Conservation (phyloP, 331 rosid species). For the Acacia pycnantha region DNA sequence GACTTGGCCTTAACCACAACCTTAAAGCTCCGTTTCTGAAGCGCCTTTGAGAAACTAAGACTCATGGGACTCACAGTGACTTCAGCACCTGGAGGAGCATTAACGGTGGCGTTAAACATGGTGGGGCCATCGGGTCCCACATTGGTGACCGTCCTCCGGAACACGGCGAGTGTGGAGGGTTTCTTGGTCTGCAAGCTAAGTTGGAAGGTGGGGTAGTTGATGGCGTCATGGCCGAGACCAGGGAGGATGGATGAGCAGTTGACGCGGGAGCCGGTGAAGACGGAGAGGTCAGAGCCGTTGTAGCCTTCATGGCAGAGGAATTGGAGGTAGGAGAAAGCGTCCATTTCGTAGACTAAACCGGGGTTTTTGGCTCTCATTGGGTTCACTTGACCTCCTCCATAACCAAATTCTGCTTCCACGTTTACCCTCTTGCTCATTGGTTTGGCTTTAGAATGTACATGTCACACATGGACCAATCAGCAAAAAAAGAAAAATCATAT, state of each 20-base stretch:
- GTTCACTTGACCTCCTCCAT: constrained; percentile 72
- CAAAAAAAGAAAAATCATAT: neutral
- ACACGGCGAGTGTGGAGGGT: constrained; percentile 41
- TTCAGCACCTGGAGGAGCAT: constrained; percentile 61
- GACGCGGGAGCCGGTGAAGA: constrained; percentile 46
- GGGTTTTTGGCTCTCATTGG: constrained; percentile 69
- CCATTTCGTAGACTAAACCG: constrained; percentile 76
- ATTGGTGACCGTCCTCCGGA: constrained; percentile 69
- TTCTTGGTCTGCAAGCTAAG: constrained; percentile 39
- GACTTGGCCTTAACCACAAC: constrained; percentile 69
- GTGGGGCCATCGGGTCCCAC: constrained; percentile 56
- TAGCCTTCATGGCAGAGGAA: constrained; percentile 86
- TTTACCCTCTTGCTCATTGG: constrained; percentile 61
- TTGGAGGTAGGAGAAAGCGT: constrained; percentile 58
- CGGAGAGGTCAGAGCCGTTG: constrained; percentile 43
- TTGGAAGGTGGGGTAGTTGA: constrained; percentile 82
- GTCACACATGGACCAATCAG: neutral
- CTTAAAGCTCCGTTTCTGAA: constrained; percentile 64
- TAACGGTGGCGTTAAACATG: constrained; percentile 55
- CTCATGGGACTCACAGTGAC: constrained; percentile 53
- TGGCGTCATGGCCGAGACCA: constrained; percentile 66
- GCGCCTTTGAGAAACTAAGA: constrained; percentile 43
- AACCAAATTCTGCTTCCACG: constrained; percentile 70
- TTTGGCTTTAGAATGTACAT: constrained; percentile 46
- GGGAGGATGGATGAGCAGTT: constrained; percentile 69